phyloP scores from a whole-genome alignment of 306 rosid genomes.

The Medicago ruthenica region DNA sequence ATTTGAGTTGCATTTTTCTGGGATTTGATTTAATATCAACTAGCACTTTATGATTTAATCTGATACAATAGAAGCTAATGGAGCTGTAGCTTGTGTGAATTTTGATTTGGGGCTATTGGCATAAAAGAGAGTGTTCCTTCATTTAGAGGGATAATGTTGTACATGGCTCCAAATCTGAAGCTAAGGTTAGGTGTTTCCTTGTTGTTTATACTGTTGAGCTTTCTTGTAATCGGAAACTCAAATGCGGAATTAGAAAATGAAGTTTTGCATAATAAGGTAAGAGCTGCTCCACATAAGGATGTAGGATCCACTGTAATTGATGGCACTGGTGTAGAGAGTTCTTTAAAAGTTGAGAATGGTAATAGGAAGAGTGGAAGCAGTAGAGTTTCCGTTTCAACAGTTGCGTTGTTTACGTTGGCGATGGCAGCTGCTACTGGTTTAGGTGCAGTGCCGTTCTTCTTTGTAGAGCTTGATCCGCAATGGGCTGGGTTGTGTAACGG shows the following conservation, averaged over 20 bases:
- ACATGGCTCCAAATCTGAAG: conserved; percentile 55
- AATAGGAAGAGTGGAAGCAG: conserved; percentile 65
- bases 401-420: conserved; percentile 87
- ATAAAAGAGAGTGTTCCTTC: conserved; percentile 33
- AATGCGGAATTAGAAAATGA: conserved; percentile 61
- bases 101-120: conserved; percentile 54
- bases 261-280: conserved; percentile 54
- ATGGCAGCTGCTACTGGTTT: conserved; percentile 99
- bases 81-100: conserved; percentile 48
- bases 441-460: conserved; percentile 98
- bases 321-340: conserved; percentile 76
- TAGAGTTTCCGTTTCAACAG: conserved; percentile 91
- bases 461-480: conserved; percentile 95
- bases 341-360: conserved; percentile 55
- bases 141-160: conserved; percentile 38
- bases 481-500: conserved; percentile 99
- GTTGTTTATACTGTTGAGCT: conserved; percentile 46
- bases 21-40: conserved; percentile 10
- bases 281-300: conserved; percentile 74
- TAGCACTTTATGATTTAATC: conserved; percentile 30
- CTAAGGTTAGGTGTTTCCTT: conserved; percentile 41
- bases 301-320: conserved; percentile 76
- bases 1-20: conserved; percentile 21
- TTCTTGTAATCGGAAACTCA: conserved; percentile 55
- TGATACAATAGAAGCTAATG: conserved; percentile 35